phyloP scores from a whole-genome alignment of 306 rosid genomes.

The Cicer judaicum region DNA sequence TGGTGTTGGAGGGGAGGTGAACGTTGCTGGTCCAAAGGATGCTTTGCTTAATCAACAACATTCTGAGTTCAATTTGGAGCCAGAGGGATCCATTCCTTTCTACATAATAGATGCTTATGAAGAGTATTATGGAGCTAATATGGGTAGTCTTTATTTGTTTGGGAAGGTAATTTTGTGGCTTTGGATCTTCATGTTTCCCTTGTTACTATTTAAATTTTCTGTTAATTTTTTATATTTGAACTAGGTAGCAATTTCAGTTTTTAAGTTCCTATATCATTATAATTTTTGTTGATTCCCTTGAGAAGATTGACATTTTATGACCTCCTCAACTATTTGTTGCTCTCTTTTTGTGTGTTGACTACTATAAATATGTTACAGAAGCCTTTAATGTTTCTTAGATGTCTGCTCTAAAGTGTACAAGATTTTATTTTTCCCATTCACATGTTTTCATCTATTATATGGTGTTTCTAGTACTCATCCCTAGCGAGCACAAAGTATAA shows the following conservation, averaged over 20 bases:
- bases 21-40: constrained; percentile 42
- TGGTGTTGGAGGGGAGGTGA: constrained; percentile 52
- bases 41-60: constrained; percentile 50
- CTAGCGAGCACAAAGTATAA: not conserved
- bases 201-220: constrained; percentile 10
- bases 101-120: constrained; percentile 84
- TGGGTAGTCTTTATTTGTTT: constrained; percentile 83
- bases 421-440: not conserved
- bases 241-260: not conserved
- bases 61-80: constrained; percentile 58
- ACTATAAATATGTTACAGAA: not conserved
- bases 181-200: not conserved
- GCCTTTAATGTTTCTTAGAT: not conserved
- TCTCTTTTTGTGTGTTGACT: not conserved
- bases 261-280: not conserved
- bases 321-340: not conserved
- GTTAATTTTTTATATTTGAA: not conserved
- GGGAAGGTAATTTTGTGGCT: constrained; percentile 73
- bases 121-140: constrained; percentile 77
- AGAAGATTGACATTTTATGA: constrained; percentile 13
- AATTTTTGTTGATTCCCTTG: constrained; percentile 1
- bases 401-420: not conserved
- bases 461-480: not conserved
- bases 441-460: not conserved
- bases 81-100: constrained; percentile 74